Evolutionary conservation across 441 rosid genomes (phyloP).

Genomic region (Populus hybrid): DNA sequence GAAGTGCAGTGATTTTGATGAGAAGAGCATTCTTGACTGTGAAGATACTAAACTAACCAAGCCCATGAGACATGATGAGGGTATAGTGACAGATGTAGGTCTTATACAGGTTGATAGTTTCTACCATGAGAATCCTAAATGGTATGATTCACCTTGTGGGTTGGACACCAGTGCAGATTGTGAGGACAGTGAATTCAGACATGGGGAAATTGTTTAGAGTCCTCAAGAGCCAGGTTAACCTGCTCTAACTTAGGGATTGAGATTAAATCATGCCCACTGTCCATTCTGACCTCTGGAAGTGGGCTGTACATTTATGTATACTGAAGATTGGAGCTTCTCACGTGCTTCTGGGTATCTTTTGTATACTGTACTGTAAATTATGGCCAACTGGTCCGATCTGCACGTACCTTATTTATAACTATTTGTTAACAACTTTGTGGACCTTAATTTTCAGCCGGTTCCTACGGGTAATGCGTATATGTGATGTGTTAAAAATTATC

Average conservation of each 20-base stretch:
- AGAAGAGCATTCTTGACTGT: conserved; percentile 83
- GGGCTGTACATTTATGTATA: conserved; percentile 59
- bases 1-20: conserved; percentile 83
- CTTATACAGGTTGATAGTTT: conserved; percentile 96
- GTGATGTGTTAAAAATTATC: conserved; percentile 21
- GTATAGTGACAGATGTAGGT: conserved; percentile 82
- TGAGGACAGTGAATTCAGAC: conserved; percentile 79
- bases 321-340: conserved; percentile 38
- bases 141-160: conserved; percentile 97
- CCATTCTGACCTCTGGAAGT: conserved; percentile 28
- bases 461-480: conserved; percentile 23
- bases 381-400: conserved; percentile 41
- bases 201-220: conserved; percentile 72
- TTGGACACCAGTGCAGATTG: conserved; percentile 80
- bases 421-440: conserved; percentile 34
- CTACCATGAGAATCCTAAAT: conserved; percentile 88
- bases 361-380: conserved; percentile 45
- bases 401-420: conserved; percentile 38
- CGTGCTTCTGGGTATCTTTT: conserved; percentile 35
- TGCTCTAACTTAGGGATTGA: conserved; percentile 39
- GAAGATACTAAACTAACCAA: conserved; percentile 88
- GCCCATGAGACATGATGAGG: conserved; percentile 75
- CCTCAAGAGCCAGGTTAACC: conserved; percentile 31
- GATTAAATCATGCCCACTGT: conserved; percentile 35
- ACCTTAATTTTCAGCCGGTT: conserved; percentile 26